Base-by-base conservation (phyloP, 495 filamentous ascomycete species). In the Bombardia bombarda region DNA sequence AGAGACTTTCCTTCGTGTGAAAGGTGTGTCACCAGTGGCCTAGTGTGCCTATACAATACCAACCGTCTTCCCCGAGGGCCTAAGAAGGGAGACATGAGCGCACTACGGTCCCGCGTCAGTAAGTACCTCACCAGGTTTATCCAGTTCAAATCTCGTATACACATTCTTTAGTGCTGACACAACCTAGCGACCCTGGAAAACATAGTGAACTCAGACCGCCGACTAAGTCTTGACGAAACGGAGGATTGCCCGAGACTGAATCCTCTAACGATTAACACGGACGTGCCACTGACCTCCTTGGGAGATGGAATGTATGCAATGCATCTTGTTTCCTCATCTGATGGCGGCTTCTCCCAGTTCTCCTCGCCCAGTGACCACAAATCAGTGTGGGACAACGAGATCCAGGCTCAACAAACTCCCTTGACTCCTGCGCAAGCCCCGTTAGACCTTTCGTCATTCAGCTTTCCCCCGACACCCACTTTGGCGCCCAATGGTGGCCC, bases 61-160 rank as follows among this genome's bases (percentile, higher is more conserved):
- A 56, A 62, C 16, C 69, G 70, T 10, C 57, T 63, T 18, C 60
- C 64, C 20, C 55, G 75, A 7, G 74, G 75, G 0, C 75, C 75
- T 0, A 72, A 75, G 42, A 76, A 72, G 39, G 73, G 75, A 13
- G 67, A 76, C 38, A 57, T 76, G 40, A 69, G 73, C 24, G 69
- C 68, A 0, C 58, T 75, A 30, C 60, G 67, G 38, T 67, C 59
- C 31, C 61, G 69, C 20, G 68, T 76, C 33, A 66, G 72, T 72
- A 47, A 30, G 66, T 56, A 14, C 17, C 35, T 50, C 21, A 18
- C 30, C 28, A 17, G 17, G 9, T 31, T n/a, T 18, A 44, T 18
- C 31, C 3, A 9, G 31, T 5, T 22, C n/a, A 36, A 4, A 21
- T 33, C 16, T 8, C 18, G 23, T 32, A 25, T 26, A 17, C 28